phyloP scores from a whole-genome alignment of 768 basidiomycete genomes.

The Mrakia hoshinonis region DNA sequence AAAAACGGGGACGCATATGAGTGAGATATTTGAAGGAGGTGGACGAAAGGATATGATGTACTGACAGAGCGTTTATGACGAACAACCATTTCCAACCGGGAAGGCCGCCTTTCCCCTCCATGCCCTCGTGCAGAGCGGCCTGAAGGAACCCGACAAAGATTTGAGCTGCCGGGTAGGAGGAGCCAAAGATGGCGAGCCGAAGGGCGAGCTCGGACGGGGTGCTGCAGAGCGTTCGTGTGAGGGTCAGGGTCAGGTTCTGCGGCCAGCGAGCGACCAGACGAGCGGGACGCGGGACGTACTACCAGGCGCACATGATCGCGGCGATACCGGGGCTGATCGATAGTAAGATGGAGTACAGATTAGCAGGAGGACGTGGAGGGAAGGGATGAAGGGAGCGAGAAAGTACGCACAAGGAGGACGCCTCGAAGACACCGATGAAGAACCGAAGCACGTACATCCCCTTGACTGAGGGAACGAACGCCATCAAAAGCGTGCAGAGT shows the following conservation, averaged over 20 bases:
- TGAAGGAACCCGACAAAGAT: constrained; percentile 31
- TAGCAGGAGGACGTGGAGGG: too few species aligned
- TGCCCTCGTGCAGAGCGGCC: constrained; percentile 30
- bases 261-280: background rate
- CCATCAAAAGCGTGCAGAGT: constrained; percentile 15
- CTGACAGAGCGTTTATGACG: constrained; percentile 10
- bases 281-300: background rate
- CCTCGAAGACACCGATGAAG: constrained; percentile 34
- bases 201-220: constrained; percentile 31
- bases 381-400: constrained; percentile 16
- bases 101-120: constrained; percentile 28
- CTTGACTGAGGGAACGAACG: constrained; percentile 12
- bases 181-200: constrained; percentile 32
- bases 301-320: constrained; percentile 20
- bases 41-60: background rate
- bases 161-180: constrained; percentile 23
- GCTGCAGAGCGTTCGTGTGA: background rate
- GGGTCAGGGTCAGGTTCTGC: background rate
- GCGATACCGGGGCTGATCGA: constrained; percentile 2
- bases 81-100: constrained; percentile 33
- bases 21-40: background rate
- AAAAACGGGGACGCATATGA: background rate
- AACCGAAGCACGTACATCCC: constrained; percentile 33
- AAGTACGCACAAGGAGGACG: constrained; percentile 32
- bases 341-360: too few species aligned